phyloP scores from a whole-genome alignment of 495 filamentous ascomycete species.

The Talaromyces nanjingensis region DNA sequence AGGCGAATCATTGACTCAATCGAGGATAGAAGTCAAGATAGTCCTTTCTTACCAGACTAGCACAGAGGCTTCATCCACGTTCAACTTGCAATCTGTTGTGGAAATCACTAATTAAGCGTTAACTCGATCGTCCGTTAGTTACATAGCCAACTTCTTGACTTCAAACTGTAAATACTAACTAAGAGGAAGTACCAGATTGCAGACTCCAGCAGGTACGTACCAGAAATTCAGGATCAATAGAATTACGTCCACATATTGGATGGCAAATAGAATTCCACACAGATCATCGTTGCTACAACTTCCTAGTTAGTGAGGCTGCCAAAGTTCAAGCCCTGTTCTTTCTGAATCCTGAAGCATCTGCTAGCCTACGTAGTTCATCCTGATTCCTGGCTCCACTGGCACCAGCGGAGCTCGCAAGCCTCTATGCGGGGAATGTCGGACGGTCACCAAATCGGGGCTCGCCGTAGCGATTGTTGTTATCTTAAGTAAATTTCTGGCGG shows the following conservation, averaged over 20 bases:
- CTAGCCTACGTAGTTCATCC: background rate
- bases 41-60: background rate
- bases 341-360: background rate
- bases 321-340: background rate
- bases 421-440: background rate
- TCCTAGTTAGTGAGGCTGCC: background rate
- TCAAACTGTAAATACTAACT: background rate
- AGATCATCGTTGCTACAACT: background rate
- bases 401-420: background rate
- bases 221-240: background rate
- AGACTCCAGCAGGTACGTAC: background rate
- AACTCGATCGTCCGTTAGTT: background rate
- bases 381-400: background rate
- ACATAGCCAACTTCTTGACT: background rate
- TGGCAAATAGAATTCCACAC: background rate
- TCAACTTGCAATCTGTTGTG: background rate
- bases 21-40: background rate
- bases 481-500: background rate
- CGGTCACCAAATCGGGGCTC: background rate
- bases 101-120: background rate
- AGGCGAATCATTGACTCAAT: background rate
- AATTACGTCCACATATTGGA: background rate
- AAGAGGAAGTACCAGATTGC: background rate
- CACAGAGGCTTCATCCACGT: background rate
- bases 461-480: background rate